Base-by-base conservation (phyloP, 805 yeast species). In the Kuraishia ogatae region DNA sequence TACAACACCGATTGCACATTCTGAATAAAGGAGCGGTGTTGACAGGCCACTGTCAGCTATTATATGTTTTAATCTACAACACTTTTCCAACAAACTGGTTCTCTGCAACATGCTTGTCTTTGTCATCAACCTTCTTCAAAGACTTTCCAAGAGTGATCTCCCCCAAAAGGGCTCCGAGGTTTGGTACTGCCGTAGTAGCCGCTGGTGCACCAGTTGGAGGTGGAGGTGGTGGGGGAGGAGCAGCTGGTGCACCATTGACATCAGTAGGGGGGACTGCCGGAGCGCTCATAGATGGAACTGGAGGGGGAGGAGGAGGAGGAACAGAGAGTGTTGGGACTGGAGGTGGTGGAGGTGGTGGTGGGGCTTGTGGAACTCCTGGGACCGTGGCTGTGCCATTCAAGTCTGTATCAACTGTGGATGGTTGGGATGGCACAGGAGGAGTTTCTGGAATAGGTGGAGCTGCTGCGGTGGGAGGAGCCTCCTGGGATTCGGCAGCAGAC, bases 61-160 rank as follows among this genome's bases (percentile, higher is more conserved):
- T 35, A 35, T 35, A 35, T 35, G 13, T 35, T 35, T 11, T 35
- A 35, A 50, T 8, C 57, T 59, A 69, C 29, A 79, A 59, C 10
- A 82, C 86, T 62, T 68, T 74, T 17, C 87, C 87, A 21, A 77
- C 83, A 8, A 66, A 63, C 13, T 76, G 73, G 15, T 78, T 75
- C 50, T 73, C 76, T 15, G 76, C 70, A 50, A 79, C 71, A 49
- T 74, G 75, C 61, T 79, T 75, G 55, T 79, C 75, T 35, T 69
- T 66, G 3, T 78, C 79, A 54, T 72, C 72, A 2, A 84, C 87
- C 60, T 72, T 81, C 57, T 71, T 77, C 64, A 84, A 73, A 1
- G 73, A 53, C 46, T 67, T 73, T 2, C 89, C 89, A 0, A 77
- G 70, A 11, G 72, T 71, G 53, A 84, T 84, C 64, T 84, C 83